Evolutionary conservation across 1,284 basidiomycete species (phyloP).

Genomic region (Volvariella surrecta): DNA sequence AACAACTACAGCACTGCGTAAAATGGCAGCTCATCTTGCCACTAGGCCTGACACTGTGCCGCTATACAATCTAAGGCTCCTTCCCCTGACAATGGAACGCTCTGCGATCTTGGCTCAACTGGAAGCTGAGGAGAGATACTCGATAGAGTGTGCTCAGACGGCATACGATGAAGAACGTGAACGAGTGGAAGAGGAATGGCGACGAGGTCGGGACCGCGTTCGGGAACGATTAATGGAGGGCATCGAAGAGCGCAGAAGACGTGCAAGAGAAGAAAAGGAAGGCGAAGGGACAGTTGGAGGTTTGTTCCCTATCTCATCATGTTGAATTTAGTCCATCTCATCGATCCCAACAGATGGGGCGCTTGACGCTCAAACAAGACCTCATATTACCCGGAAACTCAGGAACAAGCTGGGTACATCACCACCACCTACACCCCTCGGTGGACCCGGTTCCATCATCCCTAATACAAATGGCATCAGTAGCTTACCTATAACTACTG

Average conservation of each 20-base stretch:
- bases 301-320: slow-evolving; percentile 20
- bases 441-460: slow-evolving; percentile 22
- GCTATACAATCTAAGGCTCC: slow-evolving; percentile 59
- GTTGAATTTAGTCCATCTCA: not conserved
- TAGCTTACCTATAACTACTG: slow-evolving; percentile 48
- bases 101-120: slow-evolving; percentile 60
- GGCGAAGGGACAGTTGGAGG: slow-evolving; percentile 64
- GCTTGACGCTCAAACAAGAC: slow-evolving; percentile 63
- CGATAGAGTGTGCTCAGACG: slow-evolving; percentile 49
- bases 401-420: slow-evolving; percentile 69
- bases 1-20: slow-evolving; percentile 45
- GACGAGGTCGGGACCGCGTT: slow-evolving; percentile 58
- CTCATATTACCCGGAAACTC: slow-evolving; percentile 74
- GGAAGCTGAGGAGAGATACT: slow-evolving; percentile 55
- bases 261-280: slow-evolving; percentile 76
- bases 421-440: slow-evolving; percentile 49
- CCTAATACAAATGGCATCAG: slow-evolving; percentile 21
- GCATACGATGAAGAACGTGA: slow-evolving; percentile 72
- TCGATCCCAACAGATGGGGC: slow-evolving; percentile 40
- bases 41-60: slow-evolving; percentile 55
- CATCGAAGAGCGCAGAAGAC: slow-evolving; percentile 66
- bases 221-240: slow-evolving; percentile 71
- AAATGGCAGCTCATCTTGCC: slow-evolving; percentile 47
- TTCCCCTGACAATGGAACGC: slow-evolving; percentile 65
- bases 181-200: slow-evolving; percentile 73